These are phyloP conservation scores for Leccinum variicolor DNA, from an alignment of 768 basidiomycete genomes.

Conservation along the genomic window DNA sequence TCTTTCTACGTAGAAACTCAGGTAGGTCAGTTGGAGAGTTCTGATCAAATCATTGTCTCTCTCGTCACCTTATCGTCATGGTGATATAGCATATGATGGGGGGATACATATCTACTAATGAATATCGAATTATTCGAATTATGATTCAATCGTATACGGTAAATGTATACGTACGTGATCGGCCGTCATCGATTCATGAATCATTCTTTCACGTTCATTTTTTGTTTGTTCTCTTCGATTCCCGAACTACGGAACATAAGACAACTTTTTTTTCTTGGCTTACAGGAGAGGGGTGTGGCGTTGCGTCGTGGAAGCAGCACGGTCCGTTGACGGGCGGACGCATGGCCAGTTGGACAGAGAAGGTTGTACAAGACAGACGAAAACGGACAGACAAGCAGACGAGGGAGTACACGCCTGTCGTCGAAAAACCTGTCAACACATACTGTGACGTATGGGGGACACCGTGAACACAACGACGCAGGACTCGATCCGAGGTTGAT, in stretches of 20 bases:
- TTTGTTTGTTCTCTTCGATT: not conserved
- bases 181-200: not conserved
- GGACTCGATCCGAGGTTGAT: not conserved
- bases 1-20: not conserved
- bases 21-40: not conserved
- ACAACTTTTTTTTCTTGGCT: not conserved
- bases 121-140: too few species aligned
- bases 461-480: not conserved
- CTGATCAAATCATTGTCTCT: too few species aligned
- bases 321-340: not conserved
- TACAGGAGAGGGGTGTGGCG: slow-evolving; percentile 1
- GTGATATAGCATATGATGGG: too few species aligned
- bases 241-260: not conserved
- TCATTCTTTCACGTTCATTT: not conserved
- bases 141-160: not conserved
- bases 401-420: not conserved
- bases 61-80: too few species aligned
- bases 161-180: not conserved
- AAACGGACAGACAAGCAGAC: not conserved
- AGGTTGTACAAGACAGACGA: not conserved
- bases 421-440: not conserved
- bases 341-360: not conserved
- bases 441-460: not conserved
- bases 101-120: too few species aligned
- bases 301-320: slow-evolving; percentile 8